Base-by-base conservation (phyloP, 2,329 filamentous ascomycete species). In the Diaporthe helianthi region DNA sequence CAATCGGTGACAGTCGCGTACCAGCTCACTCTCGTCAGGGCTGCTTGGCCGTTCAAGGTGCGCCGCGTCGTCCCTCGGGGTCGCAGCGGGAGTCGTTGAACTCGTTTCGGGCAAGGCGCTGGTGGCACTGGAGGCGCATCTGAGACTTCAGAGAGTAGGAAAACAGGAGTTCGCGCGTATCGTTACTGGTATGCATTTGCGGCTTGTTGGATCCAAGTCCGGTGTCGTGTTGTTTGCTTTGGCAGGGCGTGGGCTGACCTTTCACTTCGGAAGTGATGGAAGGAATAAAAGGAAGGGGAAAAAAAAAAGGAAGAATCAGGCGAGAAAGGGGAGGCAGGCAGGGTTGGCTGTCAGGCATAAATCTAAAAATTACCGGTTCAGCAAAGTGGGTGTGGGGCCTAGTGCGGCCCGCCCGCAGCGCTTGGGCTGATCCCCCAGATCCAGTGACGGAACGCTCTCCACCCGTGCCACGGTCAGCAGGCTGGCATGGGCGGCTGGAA, bases 31-130 rank as follows among this genome's bases (percentile, higher is more conserved):
- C 29, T 41, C 12, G 47, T 17, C 15, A 24, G 38, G 68, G 24
- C 54, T 68, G 68, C 24, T 54, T 68, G 73, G 74, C 74, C 75
- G 76, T 80, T 82, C 80, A 83, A 77, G 80, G 83, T 74, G 84
- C 81, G 78, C 86, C 86, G 73, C 86, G 86, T 79, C 86, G 86
- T 76, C 86, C 86, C 82, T 88, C 83, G 71, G 86, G 85, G 81
- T 88, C 86, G 75, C 84, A 84, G 76, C 86, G 86, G 74, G 81
- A 80, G 77, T 85, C 81, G 74, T 82, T 83, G 74, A 85, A 80
- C 77, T 82, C 80, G 77, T 83, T 82, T 78, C 82, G 81, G 74
- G 83, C 80, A 72, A 81, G 79, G 77, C 82, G 80, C 77, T 84
- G 81, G 78, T 81, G 80, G 80, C 81, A 83, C 74, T 82, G 81